Conservation (phyloP, 768 basidiomycete species). For the Leccinum truebloodii region DNA sequence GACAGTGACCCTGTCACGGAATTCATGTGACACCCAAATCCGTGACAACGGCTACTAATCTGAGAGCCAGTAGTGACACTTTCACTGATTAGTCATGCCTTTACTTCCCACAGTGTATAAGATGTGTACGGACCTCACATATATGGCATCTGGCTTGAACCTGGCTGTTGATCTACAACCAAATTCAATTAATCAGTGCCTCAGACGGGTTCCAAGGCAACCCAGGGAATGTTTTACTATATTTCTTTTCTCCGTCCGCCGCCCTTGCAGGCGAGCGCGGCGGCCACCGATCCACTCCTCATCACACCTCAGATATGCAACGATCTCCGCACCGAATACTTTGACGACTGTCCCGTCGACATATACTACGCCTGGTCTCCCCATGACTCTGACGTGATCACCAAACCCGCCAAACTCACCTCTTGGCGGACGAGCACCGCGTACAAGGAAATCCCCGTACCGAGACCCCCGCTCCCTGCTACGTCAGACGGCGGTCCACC, state of each 20-base stretch:
- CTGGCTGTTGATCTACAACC: no score
- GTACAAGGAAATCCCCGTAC: slow-evolving; percentile 75
- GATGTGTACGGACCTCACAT: no score
- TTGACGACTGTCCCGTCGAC: slow-evolving; percentile 52
- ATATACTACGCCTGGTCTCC: slow-evolving; percentile 71
- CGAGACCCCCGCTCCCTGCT: slow-evolving; percentile 51
- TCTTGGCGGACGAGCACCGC: slow-evolving; percentile 67
- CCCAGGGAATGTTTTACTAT: slow-evolving; percentile 73
- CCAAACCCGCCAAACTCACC: slow-evolving; percentile 63
- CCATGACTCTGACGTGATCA: slow-evolving; percentile 25
- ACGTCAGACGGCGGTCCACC: background rate
- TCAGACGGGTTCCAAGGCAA: no score
- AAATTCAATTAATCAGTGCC: no score
- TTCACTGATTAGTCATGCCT: no score
- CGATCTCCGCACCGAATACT: slow-evolving; percentile 82
- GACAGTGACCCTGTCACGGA: no score
- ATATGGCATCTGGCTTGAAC: no score
- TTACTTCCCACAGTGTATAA: no score
- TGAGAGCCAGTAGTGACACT: no score
- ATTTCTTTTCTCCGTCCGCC: slow-evolving; percentile 89
- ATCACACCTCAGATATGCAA: slow-evolving; percentile 88
- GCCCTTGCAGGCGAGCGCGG: slow-evolving; percentile 50
- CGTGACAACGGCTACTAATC: no score
- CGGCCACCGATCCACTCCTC: slow-evolving; percentile 40
- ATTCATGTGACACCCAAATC: no score